phyloP scores from a whole-genome alignment of 2,329 filamentous ascomycete genomes.

The Paecilomyces fulvus region DNA sequence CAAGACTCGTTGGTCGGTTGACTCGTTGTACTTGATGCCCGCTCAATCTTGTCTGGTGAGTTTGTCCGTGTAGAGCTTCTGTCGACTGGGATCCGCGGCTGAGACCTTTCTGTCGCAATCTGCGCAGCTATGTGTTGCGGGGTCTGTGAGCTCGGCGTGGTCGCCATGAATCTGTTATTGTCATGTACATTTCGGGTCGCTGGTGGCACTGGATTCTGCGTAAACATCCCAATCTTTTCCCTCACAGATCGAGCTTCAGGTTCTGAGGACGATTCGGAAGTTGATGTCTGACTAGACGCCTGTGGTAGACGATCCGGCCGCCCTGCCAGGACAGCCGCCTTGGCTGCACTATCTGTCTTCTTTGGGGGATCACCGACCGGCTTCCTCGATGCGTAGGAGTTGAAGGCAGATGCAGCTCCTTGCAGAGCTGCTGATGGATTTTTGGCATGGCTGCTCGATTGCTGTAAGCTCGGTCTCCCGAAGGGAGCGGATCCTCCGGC shows the following conservation, averaged over 20 bases:
- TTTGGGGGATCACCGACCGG: slow-evolving; percentile 8
- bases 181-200: slow-evolving; percentile 5
- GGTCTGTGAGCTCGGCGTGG: slow-evolving; percentile 11
- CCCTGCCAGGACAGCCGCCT: slow-evolving; percentile 13
- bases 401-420: slow-evolving; percentile 31
- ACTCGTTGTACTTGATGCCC: neutral
- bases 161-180: slow-evolving; percentile 7
- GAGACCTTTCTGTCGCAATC: slow-evolving; percentile 23
- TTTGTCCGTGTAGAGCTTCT: slow-evolving; percentile 1
- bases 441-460: slow-evolving; percentile 11
- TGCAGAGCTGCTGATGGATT: slow-evolving; percentile 20
- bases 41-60: slow-evolving; percentile 2
- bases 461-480: slow-evolving; percentile 19
- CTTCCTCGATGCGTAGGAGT: slow-evolving; percentile 13
- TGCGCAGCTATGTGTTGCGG: slow-evolving; percentile 28
- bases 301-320: slow-evolving; percentile 10
- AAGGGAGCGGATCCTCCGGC: slow-evolving; percentile 13
- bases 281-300: slow-evolving; percentile 5
- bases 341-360: slow-evolving; percentile 10
- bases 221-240: slow-evolving; percentile 30
- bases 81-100: slow-evolving; percentile 5
- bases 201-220: slow-evolving; percentile 12
- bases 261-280: slow-evolving; percentile 14
- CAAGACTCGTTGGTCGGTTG: neutral
- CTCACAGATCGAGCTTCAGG: slow-evolving; percentile 28